Evolutionary conservation across 805 yeast genomes (phyloP).

Genomic region (Zygoascus ofunaensis): DNA sequence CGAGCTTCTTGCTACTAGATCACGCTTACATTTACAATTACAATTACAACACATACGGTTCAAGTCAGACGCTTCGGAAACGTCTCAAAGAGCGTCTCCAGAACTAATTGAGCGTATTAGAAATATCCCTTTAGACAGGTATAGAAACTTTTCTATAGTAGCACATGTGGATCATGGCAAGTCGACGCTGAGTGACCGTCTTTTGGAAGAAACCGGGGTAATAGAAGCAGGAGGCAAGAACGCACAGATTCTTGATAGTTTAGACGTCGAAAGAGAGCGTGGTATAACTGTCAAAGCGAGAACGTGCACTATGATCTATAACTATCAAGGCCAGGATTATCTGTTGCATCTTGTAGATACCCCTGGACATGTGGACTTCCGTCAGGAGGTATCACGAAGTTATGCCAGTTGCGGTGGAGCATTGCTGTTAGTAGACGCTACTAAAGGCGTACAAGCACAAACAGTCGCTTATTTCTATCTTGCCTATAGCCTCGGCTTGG

Average conservation of each 20-base stretch:
- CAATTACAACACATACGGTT: too few species aligned
- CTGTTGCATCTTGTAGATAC: constrained; percentile 88
- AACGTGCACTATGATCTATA: constrained; percentile 87
- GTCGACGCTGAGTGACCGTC: constrained; percentile 77
- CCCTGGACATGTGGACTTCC: constrained; percentile 95
- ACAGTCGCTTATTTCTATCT: constrained; percentile 94
- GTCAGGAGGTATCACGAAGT: constrained; percentile 87
- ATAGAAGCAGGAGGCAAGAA: constrained; percentile 59
- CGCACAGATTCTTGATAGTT: constrained; percentile 78
- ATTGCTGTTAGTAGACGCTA: constrained; percentile 78
- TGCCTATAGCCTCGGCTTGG: constrained; percentile 77
- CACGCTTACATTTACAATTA: too few species aligned
- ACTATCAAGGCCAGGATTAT: constrained; percentile 59
- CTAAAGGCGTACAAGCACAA: constrained; percentile 96
- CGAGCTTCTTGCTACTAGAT: too few species aligned
- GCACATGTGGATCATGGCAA: constrained; percentile 88
- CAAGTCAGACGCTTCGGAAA: neutral
- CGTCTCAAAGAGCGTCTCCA: constrained; percentile 5
- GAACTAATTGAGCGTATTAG: constrained; percentile 51
- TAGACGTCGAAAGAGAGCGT: constrained; percentile 91
- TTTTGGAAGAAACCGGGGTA: constrained; percentile 82
- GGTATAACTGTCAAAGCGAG: constrained; percentile 97
- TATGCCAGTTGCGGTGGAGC: constrained; percentile 98
- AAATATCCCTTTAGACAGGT: constrained; percentile 73
- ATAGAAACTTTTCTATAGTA: constrained; percentile 85